Base-by-base conservation (phyloP, 768 basidiomycete genomes). In the Mrakia gelida region DNA sequence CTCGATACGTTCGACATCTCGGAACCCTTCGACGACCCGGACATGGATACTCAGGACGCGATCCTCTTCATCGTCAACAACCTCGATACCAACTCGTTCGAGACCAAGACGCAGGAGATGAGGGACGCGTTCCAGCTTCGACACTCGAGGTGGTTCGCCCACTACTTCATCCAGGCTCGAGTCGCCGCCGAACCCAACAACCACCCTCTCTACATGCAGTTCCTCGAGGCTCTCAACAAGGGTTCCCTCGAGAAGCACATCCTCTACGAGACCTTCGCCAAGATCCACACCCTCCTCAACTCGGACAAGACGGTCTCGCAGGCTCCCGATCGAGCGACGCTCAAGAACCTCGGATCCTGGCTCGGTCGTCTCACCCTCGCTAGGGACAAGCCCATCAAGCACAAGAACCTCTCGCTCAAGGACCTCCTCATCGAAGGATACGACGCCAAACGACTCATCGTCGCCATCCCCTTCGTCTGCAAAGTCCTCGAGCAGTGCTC, bases 31-130 rank as follows among this genome's bases (percentile, higher is more conserved):
- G 87, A 88, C 65, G 84, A 87, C 73, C 97, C 97, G 5, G 88
- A 91, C 4, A 93, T 97, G 84, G 93, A 93, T 81, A 84, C 91
- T 54, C 93, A 93, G 41, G 97, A 99, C 87, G 91, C 90, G 79
- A 94, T 99, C 80, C 87, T 98, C 68, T 99, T 99, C 87, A 96
- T 98, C 81, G 90, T 99, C 85, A 99, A 99, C 86, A 98, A 99
- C 81, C 88, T 99, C 77, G 95, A 96, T 0, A 92, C 94, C 15
- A 92, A 87, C 84, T 99, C 98, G 83, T 95, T 97, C 79, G 94
- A 94, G 54, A 81, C 88, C 34, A 99, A 99, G 85, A 86, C 95
- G 52, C 84, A 86, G 45, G 97, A 98, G 81, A 94, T 99, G 91
- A 88, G 87, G 75, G 90, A 89, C 45, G 87, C 92, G 76, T 96